Conservation (phyloP, 176 grass and related monocot genomes). For the Eleusine indica region DNA sequence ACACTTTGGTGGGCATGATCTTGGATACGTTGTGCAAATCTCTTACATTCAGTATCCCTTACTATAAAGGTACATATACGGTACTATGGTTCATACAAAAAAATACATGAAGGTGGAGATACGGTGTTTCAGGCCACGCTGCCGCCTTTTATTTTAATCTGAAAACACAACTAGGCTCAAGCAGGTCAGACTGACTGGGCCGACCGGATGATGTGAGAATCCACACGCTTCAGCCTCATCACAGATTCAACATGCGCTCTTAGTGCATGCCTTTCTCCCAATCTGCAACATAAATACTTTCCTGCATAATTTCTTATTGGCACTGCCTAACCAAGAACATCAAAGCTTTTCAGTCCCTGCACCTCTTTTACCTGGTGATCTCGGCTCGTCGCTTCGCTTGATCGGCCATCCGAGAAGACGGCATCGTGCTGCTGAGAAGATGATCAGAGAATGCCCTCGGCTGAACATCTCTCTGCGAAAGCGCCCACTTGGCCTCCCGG, state of each 20-base stretch:
- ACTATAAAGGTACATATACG: neutral
- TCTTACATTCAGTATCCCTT: neutral
- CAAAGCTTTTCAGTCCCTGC: neutral
- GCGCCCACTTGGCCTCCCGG: slow-evolving; percentile 40
- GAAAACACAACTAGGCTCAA: neutral
- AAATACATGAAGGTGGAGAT: neutral
- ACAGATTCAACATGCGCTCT: slow-evolving; percentile 62
- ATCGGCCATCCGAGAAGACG: slow-evolving; percentile 49
- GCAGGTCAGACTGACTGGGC: slow-evolving; percentile 53
- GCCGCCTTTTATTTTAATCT: neutral
- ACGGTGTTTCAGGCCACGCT: neutral
- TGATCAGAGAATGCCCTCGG: slow-evolving; percentile 46
- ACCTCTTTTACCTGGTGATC: slow-evolving; percentile 63
- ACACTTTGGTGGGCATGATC: neutral
- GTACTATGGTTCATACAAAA: neutral
- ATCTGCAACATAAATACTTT: slow-evolving; percentile 32
- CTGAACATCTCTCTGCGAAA: slow-evolving; percentile 43
- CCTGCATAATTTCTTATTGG: neutral
- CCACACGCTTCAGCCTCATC: slow-evolving; percentile 57
- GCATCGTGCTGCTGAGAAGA: slow-evolving; percentile 43
- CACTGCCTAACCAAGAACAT: neutral
- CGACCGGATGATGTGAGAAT: slow-evolving; percentile 33
- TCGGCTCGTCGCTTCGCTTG: slow-evolving; percentile 72
- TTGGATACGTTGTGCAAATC: neutral
- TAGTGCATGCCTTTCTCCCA: slow-evolving; percentile 54